phyloP scores from a whole-genome alignment of 2,329 filamentous ascomycete genomes.

The Monilinia vaccinii-corymbosi region DNA sequence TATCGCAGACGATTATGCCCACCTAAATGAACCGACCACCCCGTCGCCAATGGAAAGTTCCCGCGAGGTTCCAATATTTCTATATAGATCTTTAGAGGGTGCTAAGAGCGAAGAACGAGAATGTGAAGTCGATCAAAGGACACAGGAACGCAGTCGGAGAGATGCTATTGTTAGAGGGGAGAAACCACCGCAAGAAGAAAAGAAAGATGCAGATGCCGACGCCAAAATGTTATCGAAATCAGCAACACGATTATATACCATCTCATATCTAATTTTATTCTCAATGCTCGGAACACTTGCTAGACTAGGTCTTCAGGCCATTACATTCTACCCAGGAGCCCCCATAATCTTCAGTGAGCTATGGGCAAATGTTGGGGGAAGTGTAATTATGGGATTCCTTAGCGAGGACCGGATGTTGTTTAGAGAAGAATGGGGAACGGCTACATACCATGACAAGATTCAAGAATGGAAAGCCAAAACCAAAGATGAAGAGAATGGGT shows the following conservation, averaged over 20 bases:
- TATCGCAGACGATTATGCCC: conserved; percentile 30
- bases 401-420: conserved; percentile 71
- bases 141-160: conserved; percentile 5
- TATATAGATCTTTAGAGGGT: conserved; percentile 35
- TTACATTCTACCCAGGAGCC: conserved; percentile 71
- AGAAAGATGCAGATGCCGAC: conserved; percentile 8
- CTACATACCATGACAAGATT: conserved; percentile 32
- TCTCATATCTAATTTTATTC: conserved; percentile 80
- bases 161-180: conserved; percentile 3
- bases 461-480: conserved; percentile 29
- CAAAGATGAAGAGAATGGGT: conserved; percentile 33
- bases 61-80: conserved; percentile 31
- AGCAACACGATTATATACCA: conserved; percentile 55
- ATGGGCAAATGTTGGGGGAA: conserved; percentile 83
- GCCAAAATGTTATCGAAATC: conserved; percentile 37
- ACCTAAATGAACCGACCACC: conserved; percentile 36
- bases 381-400: conserved; percentile 77
- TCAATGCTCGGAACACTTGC: conserved; percentile 77
- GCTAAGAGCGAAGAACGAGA: conserved; percentile 15
- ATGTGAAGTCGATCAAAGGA: conserved; percentile 13
- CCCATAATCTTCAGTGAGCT: conserved; percentile 66
- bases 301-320: conserved; percentile 66
- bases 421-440: conserved; percentile 52
- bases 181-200: conserved; percentile 10
- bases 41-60: conserved; percentile 38